Conservation (phyloP, 1,139 yeast genomes). For the Yamadazyma conglobata region DNA sequence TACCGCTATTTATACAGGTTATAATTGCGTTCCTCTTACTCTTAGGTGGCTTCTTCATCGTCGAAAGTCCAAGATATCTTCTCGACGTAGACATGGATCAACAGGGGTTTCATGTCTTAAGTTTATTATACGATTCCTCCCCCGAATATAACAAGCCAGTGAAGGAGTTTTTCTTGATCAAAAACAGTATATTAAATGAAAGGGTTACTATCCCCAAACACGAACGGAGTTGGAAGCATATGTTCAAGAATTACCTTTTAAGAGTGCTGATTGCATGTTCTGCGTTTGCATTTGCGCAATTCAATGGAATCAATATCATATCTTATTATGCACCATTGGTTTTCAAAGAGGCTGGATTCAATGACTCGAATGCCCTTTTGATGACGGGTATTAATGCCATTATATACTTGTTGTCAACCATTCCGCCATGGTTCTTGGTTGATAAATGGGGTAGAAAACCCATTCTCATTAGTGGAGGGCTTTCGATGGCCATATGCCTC, state of each 20-base stretch:
- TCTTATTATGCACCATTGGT: slow-evolving; percentile 57
- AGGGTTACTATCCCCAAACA: slow-evolving; percentile 37
- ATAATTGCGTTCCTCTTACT: slow-evolving; percentile 42
- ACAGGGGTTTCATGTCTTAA: slow-evolving; percentile 66
- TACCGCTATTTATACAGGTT: slow-evolving; percentile 51
- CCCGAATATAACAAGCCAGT: slow-evolving; percentile 44
- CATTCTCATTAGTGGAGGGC: slow-evolving; percentile 47
- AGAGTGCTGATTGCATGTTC: slow-evolving; percentile 49
- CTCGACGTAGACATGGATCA: slow-evolving; percentile 48
- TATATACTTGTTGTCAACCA: slow-evolving; percentile 45
- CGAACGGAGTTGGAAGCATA: slow-evolving; percentile 44
- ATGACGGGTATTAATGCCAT: slow-evolving; percentile 54
- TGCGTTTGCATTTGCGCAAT: slow-evolving; percentile 52
- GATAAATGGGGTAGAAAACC: slow-evolving; percentile 56
- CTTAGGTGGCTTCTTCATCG: slow-evolving; percentile 51
- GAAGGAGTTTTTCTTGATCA: slow-evolving; percentile 68
- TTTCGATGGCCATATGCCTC: slow-evolving; percentile 45
- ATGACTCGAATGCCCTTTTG: slow-evolving; percentile 44
- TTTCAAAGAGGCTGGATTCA: slow-evolving; percentile 51
- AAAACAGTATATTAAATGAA: slow-evolving; percentile 66
- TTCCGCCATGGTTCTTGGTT: slow-evolving; percentile 55
- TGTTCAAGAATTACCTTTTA: slow-evolving; percentile 35
- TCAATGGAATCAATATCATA: slow-evolving; percentile 54
- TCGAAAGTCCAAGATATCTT: slow-evolving; percentile 55
- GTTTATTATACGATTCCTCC: slow-evolving; percentile 68